A percentile compares a stretch with the other conserved stretches of the same genome.
Conservation (phyloP, 2,329 filamentous ascomycete genomes). For the Sporothrix curviconia region DNA sequence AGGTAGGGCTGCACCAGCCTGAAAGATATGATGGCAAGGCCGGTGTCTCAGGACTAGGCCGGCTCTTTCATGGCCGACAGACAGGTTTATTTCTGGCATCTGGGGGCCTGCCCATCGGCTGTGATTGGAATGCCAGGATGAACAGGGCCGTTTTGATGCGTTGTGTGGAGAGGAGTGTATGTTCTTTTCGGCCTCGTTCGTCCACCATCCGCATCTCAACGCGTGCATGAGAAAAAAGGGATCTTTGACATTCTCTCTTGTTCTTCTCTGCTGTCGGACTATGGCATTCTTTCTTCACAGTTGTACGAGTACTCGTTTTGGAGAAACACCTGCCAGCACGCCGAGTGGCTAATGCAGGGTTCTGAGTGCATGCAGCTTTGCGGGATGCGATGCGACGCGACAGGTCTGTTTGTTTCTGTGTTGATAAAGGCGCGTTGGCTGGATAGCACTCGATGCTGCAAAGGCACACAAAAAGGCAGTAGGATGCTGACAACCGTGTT, state of each 20-base stretch:
- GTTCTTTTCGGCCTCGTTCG: background rate
- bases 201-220: background rate
- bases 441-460: background rate
- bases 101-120: too few species aligned
- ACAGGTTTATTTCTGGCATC: too few species aligned
- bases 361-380: constrained; percentile 5
- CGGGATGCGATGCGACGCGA: background rate
- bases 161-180: background rate
- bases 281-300: background rate
- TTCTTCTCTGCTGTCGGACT: background rate
- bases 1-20: too few species aligned
- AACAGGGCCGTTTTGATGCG: too few species aligned
- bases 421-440: background rate
- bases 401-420: background rate
- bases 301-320: background rate
- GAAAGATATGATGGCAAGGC: too few species aligned
- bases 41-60: too few species aligned
- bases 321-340: background rate
- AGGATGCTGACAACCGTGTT: too few species aligned
- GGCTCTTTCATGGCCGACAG: too few species aligned
- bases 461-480: background rate
- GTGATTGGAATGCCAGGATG: too few species aligned
- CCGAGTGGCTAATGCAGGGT: constrained; percentile 11
- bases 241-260: background rate
- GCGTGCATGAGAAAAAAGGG: background rate